Evolutionary conservation across 2,329 filamentous ascomycete species (phyloP).

Genomic region (Aspergillus pseudoterreus): DNA sequence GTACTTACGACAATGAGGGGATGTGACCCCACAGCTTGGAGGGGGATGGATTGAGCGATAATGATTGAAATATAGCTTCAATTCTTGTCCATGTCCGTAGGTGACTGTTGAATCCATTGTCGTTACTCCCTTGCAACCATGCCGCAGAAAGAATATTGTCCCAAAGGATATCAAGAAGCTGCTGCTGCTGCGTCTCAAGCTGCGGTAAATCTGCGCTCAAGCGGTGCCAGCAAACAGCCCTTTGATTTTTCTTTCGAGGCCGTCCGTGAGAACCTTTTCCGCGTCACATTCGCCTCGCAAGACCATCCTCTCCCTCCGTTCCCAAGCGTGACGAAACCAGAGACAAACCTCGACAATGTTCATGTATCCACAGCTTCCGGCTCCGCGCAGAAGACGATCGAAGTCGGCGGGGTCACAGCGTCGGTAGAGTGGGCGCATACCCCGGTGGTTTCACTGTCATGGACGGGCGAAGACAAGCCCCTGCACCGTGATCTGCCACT

Average conservation of each 20-base stretch:
- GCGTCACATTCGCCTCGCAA: conserved; percentile 62
- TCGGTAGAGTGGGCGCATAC: conserved; percentile 57
- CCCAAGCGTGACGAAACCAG: conserved; percentile 54
- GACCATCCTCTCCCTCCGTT: conserved; percentile 63
- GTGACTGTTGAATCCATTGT: conserved; percentile 25
- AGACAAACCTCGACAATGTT: conserved; percentile 31
- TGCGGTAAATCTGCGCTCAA: conserved; percentile 43
- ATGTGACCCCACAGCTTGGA: neutral
- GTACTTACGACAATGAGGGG: neutral
- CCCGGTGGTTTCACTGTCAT: conserved; percentile 57
- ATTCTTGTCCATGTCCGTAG: neutral
- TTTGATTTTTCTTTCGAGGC: conserved; percentile 63
- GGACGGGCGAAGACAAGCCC: conserved; percentile 47
- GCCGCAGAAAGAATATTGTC: conserved; percentile 49
- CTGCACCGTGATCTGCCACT: conserved; percentile 61
- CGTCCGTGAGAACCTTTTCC: conserved; percentile 60
- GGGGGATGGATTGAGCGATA: neutral
- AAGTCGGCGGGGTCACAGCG: conserved; percentile 50
- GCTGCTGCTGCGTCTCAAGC: conserved; percentile 14
- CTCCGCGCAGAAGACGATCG: conserved; percentile 41
- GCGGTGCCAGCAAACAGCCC: conserved; percentile 32
- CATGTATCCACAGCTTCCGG: conserved; percentile 31
- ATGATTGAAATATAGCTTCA: conserved; percentile 20
- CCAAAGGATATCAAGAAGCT: conserved; percentile 33
- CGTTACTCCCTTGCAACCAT: conserved; percentile 26